Base-by-base conservation (phyloP, 1,284 basidiomycete genomes). In the Apiotrichum porosum region DNA sequence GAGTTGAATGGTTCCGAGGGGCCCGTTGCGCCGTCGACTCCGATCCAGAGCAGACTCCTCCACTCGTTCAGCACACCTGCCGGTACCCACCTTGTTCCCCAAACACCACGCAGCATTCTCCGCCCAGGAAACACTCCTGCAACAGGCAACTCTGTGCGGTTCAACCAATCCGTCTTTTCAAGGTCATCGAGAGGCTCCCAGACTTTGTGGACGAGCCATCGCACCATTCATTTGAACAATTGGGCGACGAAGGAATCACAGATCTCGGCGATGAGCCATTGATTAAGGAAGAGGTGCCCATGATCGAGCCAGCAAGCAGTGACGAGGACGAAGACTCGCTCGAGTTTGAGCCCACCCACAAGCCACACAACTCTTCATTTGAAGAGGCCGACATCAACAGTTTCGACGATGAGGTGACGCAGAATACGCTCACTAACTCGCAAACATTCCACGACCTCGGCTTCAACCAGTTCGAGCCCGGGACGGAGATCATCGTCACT, bases 151-250 rank as follows among this genome's bases (percentile, higher is more conserved):
- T 44, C 42, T 38, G 49, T 51, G 9, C 44, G 43, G 3, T 51
- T 51, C 40, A 34, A 44, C 24, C 9, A 35, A 5, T 22, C 28
- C 3, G 36, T 37, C 6, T 37, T 19, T 51, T 42, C 49, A 45
- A 37, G 24, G 49, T 51, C 19, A 46, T 51, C 15, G 49, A 51
- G 40, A 28, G 49, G 14, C 31, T 51, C 6, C 48, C 48, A 4
- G 48, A 39, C 15, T 50, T 44, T 15, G 37, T 36, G 28, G n/a
- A 39, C 31, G 41, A 22, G 19, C 36, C 41, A 3, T 23, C 21
- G 31, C 26, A 28, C 26, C 8, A 28, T 6, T 28, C 26, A 12
- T 28, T 28, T 28, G 26, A 28, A 12, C 26, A 28, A 28, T 9
- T 44, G 14, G 34, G 35, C 8, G 34, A 36, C 12, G 35, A 44